These are phyloP conservation scores for Candida maesae DNA, from an alignment of 805 yeast species.

Conservation along the genomic window DNA sequence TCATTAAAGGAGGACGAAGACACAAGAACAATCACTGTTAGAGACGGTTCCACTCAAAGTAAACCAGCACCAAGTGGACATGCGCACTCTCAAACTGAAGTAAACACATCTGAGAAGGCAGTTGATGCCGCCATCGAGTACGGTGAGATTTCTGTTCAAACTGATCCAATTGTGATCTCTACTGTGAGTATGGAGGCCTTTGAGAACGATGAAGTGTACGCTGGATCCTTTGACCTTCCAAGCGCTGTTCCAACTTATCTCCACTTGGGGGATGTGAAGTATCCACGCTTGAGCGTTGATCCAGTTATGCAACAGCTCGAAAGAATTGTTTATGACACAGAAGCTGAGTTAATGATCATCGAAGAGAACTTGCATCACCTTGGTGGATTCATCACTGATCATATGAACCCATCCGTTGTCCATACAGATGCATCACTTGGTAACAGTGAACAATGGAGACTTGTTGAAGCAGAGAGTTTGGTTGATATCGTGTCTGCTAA, in stretches of 20 bases:
- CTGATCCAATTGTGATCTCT: slow-evolving; percentile 10
- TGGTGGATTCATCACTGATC: slow-evolving; percentile 31
- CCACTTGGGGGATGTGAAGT: slow-evolving; percentile 19
- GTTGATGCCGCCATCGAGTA: slow-evolving; percentile 3
- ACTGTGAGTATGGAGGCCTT: slow-evolving; percentile 22
- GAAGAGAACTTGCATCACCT: slow-evolving; percentile 29
- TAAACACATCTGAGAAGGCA: background rate
- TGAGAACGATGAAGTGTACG: slow-evolving; percentile 32
- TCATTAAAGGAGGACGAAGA: slow-evolving; percentile 3
- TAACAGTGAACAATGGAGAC: slow-evolving; percentile 35
- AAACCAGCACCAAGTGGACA: background rate
- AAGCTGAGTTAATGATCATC: slow-evolving; percentile 33
- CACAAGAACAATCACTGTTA: background rate
- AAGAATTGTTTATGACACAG: slow-evolving; percentile 24
- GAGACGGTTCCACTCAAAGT: background rate
- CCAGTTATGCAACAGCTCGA: slow-evolving; percentile 18
- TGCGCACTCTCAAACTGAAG: slow-evolving; percentile 1
- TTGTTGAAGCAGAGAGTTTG: slow-evolving; percentile 27
- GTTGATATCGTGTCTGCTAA: slow-evolving; percentile 5
- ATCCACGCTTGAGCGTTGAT: slow-evolving; percentile 21
- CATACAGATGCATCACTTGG: slow-evolving; percentile 29
- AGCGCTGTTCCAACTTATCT: slow-evolving; percentile 16
- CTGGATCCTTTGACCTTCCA: slow-evolving; percentile 25
- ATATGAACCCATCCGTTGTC: slow-evolving; percentile 23
- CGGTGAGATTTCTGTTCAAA: slow-evolving; percentile 12